These are phyloP conservation scores for Hibiscus syriacus DNA, from an alignment of 345 rosid species.

Conservation along the genomic window DNA sequence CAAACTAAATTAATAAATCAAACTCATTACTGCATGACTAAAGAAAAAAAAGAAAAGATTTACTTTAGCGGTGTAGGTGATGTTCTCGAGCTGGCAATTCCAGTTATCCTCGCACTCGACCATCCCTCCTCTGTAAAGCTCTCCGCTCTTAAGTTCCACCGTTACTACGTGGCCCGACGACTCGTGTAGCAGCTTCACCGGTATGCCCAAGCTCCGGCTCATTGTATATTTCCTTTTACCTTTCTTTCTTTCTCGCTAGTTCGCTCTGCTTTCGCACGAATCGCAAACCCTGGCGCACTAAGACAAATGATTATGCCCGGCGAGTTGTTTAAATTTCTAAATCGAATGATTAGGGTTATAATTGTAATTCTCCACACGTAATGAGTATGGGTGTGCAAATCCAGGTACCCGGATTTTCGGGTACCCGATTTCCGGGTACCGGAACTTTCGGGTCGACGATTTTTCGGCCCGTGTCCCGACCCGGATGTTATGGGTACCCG, in stretches of 20 bases:
- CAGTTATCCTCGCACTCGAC: slow-evolving; percentile 89
- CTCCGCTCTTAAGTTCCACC: slow-evolving; percentile 78
- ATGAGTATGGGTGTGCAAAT: too few relatives aligned
- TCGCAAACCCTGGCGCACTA: slow-evolving; percentile 38
- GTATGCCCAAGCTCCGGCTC: slow-evolving; percentile 86
- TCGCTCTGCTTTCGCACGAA: neutral
- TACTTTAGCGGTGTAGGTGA: slow-evolving; percentile 74
- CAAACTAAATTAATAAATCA: neutral
- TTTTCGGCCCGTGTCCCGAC: too few relatives aligned
- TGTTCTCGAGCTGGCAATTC: slow-evolving; percentile 84
- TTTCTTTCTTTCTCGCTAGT: neutral
- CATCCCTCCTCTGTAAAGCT: slow-evolving; percentile 85
- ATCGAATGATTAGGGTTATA: neutral
- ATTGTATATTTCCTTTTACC: slow-evolving; percentile 23
- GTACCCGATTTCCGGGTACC: too few relatives aligned
- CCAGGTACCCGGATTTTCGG: too few relatives aligned
- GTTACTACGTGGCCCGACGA: slow-evolving; percentile 77
- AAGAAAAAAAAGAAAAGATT: neutral
- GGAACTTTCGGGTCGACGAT: too few relatives aligned
- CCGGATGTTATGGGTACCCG: too few relatives aligned
- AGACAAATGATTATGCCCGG: too few relatives aligned
- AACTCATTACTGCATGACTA: neutral
- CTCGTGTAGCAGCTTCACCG: slow-evolving; percentile 82
- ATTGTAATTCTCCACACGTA: neutral
- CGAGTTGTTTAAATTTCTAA: neutral